Conservation (phyloP, 2,329 filamentous ascomycete species). For the Fusarium sp. region DNA sequence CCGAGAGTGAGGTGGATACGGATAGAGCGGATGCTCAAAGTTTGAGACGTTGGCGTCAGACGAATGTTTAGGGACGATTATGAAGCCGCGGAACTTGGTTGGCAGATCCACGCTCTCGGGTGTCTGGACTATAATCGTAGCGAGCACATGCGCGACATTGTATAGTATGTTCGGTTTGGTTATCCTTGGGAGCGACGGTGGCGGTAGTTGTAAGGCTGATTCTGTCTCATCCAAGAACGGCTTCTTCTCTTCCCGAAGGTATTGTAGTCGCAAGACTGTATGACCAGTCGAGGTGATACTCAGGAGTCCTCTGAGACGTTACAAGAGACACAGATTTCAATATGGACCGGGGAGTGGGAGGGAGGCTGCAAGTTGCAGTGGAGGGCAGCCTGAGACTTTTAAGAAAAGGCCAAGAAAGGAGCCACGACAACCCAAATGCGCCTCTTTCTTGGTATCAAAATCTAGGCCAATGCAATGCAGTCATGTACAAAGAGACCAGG, state of each 20-base stretch:
- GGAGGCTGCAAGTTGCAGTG: conserved; percentile 26
- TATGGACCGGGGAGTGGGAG: conserved; percentile 25
- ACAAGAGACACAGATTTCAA: conserved; percentile 31
- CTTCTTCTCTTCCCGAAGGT: conserved; percentile 29
- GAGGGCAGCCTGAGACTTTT: conserved; percentile 35
- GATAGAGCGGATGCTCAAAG: conserved; percentile 13
- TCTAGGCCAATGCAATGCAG: conserved; percentile 33
- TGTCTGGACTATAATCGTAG: conserved; percentile 34
- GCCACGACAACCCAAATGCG: conserved; percentile 27
- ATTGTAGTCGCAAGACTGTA: conserved; percentile 34
- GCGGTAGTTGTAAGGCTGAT: conserved; percentile 14
- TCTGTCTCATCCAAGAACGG: conserved; percentile 43
- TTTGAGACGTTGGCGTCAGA: conserved; percentile 33
- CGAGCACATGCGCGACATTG: conserved; percentile 65
- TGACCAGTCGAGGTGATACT: conserved; percentile 30
- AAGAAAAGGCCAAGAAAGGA: conserved; percentile 36
- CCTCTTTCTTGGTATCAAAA: conserved; percentile 18
- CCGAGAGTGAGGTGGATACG: conserved; percentile 20
- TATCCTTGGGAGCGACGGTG: conserved; percentile 8
- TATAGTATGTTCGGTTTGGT: conserved; percentile 30
- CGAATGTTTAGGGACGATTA: conserved; percentile 27
- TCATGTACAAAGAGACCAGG: conserved; percentile 23
- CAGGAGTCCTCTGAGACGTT: conserved; percentile 37
- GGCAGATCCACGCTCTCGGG: conserved; percentile 38
- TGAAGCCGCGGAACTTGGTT: conserved; percentile 50